Evolutionary conservation across 805 yeast species (phyloP), one percentile per base, ranked within the genome.

Genomic region (Saccharomycopsis synnaedendra): DNA sequence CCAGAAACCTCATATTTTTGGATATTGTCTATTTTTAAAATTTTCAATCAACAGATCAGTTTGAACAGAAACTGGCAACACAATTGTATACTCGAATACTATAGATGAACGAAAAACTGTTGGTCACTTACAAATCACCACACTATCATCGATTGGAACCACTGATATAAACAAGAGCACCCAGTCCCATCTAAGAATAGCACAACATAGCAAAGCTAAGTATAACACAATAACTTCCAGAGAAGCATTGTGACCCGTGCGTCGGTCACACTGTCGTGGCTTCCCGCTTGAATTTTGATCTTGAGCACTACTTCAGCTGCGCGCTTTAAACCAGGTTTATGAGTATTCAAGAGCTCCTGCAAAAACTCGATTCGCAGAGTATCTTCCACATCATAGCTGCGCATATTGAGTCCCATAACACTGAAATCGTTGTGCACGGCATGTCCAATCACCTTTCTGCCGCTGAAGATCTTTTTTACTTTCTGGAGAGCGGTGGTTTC

Each of bases 261-360:
- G 66, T 88, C 97, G 59, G 86, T 95, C 1, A 88, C 85, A 0
- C 96, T 85, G 3, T 93, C 82, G 65, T 89, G 96, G 52, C 78
- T 72, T 1, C 81, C 86, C 0, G 65, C 66, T 62, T 88, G 96
- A 49, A 88, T 85, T 6, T 76, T 79, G 1, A 73, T 47, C 1
- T 73, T 69, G 36, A 86, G 60, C 9, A 81, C 66, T 55, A 75
- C 79, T 50, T 70, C 67, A 1, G 83, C 64, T 32, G 88, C 64
- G 53, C 75, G 79, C 60, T 82, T 85, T 57, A 88, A 68, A 41
- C 82, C 68, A 2, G 96, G 96, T 0, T 84, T 74, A 55, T 77
- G 79, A 4, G 90, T 90, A 42, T 68, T 72, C 0, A 85, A 67
- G 29, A 78, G 68, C 46, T 71, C 67, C 59, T 79, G 71, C 59